Percentiles rank a stretch among this genome's conserved stretches.
Evolutionary conservation across 495 filamentous ascomycete genomes (phyloP).

Genomic region (Eremomyces bilateralis): DNA sequence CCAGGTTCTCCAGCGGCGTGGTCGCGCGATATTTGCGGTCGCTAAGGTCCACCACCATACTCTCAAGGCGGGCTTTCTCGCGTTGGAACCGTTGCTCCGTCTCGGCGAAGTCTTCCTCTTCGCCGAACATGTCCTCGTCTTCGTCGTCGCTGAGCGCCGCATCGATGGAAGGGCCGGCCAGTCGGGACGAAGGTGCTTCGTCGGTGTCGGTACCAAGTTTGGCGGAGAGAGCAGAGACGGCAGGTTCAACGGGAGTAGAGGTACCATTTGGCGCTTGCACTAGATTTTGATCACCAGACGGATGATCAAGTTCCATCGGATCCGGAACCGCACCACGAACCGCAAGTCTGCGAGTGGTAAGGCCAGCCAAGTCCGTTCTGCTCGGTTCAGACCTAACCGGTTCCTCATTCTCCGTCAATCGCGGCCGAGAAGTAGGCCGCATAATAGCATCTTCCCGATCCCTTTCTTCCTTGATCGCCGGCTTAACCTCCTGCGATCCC

Average conservation of each 20-base stretch:
- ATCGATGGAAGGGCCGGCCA: constrained; percentile 1
- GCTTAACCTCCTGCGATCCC: too few species aligned
- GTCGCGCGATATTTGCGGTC: constrained; percentile 11
- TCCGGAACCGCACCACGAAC: background rate
- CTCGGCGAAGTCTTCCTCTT: constrained; percentile 16
- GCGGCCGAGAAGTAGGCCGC: background rate
- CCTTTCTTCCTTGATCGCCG: too few species aligned
- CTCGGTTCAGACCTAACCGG: background rate
- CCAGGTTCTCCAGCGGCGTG: constrained; percentile 13
- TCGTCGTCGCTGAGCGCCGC: constrained; percentile 6
- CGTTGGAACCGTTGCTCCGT: constrained; percentile 17
- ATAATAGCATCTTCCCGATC: background rate
- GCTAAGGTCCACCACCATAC: constrained; percentile 17
- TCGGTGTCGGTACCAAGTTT: constrained; percentile 1
- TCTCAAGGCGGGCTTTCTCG: constrained; percentile 15
- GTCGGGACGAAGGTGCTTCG: constrained; percentile 3
- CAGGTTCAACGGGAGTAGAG: background rate
- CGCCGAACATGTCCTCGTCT: constrained; percentile 19
- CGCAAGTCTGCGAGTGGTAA: background rate
- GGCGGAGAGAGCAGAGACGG: background rate
- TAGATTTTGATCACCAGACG: background rate
- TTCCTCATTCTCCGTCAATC: background rate
- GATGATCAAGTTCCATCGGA: too few species aligned
- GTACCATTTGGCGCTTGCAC: too few species aligned
- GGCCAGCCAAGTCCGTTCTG: background rate